A percentile compares a stretch with the other conserved stretches of the same genome.
phyloP scores from a whole-genome alignment of 2,329 filamentous ascomycete genomes.

The Phialocephala sp. region DNA sequence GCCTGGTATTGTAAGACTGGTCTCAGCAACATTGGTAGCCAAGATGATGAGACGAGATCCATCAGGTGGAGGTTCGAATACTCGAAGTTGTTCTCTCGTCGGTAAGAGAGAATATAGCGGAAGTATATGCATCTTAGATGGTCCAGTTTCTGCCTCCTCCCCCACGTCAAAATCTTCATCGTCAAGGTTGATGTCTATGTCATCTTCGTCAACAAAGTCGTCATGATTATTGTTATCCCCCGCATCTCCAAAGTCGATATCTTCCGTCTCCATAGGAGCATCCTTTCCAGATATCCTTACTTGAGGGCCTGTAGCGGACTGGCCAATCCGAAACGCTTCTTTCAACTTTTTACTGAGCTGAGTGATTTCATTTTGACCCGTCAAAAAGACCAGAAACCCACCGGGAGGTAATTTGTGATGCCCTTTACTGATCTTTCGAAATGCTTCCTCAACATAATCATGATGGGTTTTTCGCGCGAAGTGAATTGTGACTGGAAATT shows the following conservation, averaged over 20 bases:
- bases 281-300: constrained; percentile 80
- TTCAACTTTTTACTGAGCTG: constrained; percentile 82
- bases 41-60: constrained; percentile 85
- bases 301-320: constrained; percentile 61
- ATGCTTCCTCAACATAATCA: constrained; percentile 91
- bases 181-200: constrained; percentile 63
- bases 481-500: constrained; percentile 88
- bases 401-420: constrained; percentile 90
- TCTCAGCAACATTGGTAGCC: constrained; percentile 96
- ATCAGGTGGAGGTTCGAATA: constrained; percentile 86
- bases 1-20: constrained; percentile 93
- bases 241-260: constrained; percentile 79
- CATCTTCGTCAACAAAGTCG: constrained; percentile 59
- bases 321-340: constrained; percentile 58
- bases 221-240: constrained; percentile 61
- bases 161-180: constrained; percentile 60
- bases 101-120: constrained; percentile 92
- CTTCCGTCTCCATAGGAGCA: constrained; percentile 81
- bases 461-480: constrained; percentile 82
- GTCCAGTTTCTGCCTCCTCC: constrained; percentile 69
- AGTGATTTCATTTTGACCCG: constrained; percentile 89
- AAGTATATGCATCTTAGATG: constrained; percentile 82
- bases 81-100: constrained; percentile 86
- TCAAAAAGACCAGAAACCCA: constrained; percentile 92
- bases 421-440: constrained; percentile 83